Conservation (phyloP, 805 yeast genomes). For the Ascoidea asiatica region DNA sequence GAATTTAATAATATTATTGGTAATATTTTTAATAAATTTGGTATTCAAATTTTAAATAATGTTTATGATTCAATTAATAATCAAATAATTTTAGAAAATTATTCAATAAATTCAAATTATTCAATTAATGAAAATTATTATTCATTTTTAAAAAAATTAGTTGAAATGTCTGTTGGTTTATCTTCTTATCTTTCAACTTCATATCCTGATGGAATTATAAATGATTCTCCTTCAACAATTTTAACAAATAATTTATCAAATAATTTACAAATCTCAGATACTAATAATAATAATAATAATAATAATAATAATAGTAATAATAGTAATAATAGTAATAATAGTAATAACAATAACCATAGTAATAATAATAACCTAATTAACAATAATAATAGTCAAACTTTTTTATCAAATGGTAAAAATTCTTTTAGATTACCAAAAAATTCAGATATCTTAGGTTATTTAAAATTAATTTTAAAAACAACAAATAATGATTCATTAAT, state of each 20-base stretch:
- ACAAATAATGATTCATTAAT: slow-evolving; percentile 76
- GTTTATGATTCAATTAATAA: slow-evolving; percentile 46
- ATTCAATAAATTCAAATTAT: slow-evolving; percentile 46
- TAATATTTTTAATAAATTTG: slow-evolving; percentile 58
- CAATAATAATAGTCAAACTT: too few species aligned
- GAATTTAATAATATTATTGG: slow-evolving; percentile 76
- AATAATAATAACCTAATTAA: not conserved
- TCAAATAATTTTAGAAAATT: too few species aligned
- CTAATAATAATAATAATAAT: not conserved
- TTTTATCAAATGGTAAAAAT: slow-evolving; percentile 1
- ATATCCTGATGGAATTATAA: slow-evolving; percentile 20
- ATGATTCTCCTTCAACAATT: slow-evolving; percentile 1
- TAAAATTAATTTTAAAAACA: slow-evolving; percentile 64
- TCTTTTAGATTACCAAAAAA: slow-evolving; percentile 27
- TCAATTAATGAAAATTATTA: slow-evolving; percentile 72
- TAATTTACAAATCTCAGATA: not conserved
- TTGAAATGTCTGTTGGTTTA: slow-evolving; percentile 82
- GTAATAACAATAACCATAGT: too few species aligned
- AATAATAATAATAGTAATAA: too few species aligned
- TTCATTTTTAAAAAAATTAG: slow-evolving; percentile 75
- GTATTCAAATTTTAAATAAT: slow-evolving; percentile 52
- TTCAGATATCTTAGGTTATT: slow-evolving; percentile 54
- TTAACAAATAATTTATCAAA: not conserved
- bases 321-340: too few species aligned
- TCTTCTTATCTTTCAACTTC: slow-evolving; percentile 67